A percentile compares a stretch with the other conserved stretches of the same genome.
Conservation (phyloP, 768 basidiomycete genomes). For the Cystofilobasidium bisporidii region DNA sequence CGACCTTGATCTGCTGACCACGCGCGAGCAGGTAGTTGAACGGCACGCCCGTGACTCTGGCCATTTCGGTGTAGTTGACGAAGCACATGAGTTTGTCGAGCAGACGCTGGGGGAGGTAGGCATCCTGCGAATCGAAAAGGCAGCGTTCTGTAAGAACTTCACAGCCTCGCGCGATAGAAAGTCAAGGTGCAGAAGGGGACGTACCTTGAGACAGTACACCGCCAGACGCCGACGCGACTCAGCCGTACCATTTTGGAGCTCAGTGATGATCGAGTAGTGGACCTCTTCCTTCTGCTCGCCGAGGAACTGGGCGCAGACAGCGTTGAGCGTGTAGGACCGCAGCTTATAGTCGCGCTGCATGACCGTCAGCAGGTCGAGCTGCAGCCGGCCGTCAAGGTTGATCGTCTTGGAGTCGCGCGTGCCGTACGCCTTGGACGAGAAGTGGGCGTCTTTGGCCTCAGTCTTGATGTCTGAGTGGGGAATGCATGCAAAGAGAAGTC, state of each 20-base stretch:
- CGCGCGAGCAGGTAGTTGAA: slow-evolving; percentile 91
- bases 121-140: slow-evolving; percentile 54
- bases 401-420: slow-evolving; percentile 95
- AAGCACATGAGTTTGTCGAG: slow-evolving; percentile 99
- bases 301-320: slow-evolving; percentile 93
- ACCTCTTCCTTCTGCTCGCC: slow-evolving; percentile 99
- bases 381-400: slow-evolving; percentile 76
- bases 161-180: background rate
- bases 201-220: slow-evolving; percentile 93
- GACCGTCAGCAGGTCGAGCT: slow-evolving; percentile 89
- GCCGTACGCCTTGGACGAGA: slow-evolving; percentile 95
- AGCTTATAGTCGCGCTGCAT: slow-evolving; percentile 99
- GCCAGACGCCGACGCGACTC: slow-evolving; percentile 87
- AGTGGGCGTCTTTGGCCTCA: slow-evolving; percentile 84
- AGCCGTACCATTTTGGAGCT: slow-evolving; percentile 89
- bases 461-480: slow-evolving; percentile 68
- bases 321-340: slow-evolving; percentile 92
- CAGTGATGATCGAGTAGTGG: slow-evolving; percentile 95
- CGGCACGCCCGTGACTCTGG: slow-evolving; percentile 98
- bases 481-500: no score
- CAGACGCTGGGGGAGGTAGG: slow-evolving; percentile 89
- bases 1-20: slow-evolving; percentile 96
- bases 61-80: slow-evolving; percentile 96
- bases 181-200: background rate
- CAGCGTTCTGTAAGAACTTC: no score